Conservation (phyloP, 164 flowering plant species). For the Berberis vulgaris region DNA sequence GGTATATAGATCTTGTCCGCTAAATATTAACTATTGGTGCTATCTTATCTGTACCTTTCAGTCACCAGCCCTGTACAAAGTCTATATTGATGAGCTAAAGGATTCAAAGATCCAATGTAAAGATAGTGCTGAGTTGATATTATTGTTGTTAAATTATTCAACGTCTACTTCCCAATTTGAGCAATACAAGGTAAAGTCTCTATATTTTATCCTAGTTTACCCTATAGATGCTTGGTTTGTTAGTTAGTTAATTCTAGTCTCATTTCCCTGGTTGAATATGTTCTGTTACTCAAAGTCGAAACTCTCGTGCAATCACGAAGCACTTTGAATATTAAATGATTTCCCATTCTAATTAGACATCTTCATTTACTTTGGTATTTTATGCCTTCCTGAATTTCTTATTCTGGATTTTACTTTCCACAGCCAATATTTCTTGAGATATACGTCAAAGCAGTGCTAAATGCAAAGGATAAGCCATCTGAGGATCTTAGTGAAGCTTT, state of each 20-base stretch:
- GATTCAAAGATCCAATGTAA: conserved; percentile 58
- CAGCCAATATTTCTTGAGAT: conserved; percentile 84
- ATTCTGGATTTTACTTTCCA: conserved; percentile 16
- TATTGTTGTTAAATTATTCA: conserved; percentile 57
- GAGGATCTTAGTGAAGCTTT: conserved; percentile 73
- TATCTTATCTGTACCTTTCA: conserved; percentile 16
- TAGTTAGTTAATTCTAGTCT: not conserved
- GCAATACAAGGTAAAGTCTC: conserved; percentile 51
- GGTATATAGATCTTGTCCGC: not conserved
- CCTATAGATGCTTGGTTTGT: not conserved
- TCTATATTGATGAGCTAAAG: conserved; percentile 57
- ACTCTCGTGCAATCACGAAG: not conserved
- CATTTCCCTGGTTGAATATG: not conserved
- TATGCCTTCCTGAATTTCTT: not conserved
- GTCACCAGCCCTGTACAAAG: conserved; percentile 53
- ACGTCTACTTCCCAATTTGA: conserved; percentile 33
- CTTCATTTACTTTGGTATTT: not conserved
- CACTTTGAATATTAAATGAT: not conserved
- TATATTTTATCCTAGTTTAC: not conserved
- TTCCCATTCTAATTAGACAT: not conserved
- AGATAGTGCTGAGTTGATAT: conserved; percentile 56
- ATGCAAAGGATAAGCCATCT: conserved; percentile 72
- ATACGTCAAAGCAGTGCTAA: conserved; percentile 69
- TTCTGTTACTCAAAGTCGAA: not conserved
- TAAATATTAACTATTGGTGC: conserved; percentile 3